Percentiles rank a stretch among this genome's conserved stretches.
phyloP scores from a whole-genome alignment of 2,329 filamentous ascomycete species.

The Neofusicoccum cordaticola region DNA sequence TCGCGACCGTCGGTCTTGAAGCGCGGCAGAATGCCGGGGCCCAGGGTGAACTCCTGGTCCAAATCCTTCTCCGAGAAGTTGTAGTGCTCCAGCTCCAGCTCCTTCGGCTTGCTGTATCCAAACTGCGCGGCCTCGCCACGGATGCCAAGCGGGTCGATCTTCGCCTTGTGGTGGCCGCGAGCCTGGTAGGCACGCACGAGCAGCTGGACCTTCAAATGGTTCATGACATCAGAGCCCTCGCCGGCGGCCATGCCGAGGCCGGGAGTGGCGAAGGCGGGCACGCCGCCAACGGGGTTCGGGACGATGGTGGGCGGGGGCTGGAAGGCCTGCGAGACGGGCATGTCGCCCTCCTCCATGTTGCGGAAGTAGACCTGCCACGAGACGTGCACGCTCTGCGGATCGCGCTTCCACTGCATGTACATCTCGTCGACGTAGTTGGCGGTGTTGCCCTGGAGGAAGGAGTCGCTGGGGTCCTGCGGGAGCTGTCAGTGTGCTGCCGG shows the following conservation, averaged over 20 bases:
- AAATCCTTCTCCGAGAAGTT: slow-evolving; percentile 93
- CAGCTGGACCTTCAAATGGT: slow-evolving; percentile 97
- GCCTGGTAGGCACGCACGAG: slow-evolving; percentile 97
- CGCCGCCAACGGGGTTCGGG: slow-evolving; percentile 73
- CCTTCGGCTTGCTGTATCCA: slow-evolving; percentile 83
- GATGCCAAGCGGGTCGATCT: slow-evolving; percentile 94
- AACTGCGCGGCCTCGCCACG: slow-evolving; percentile 80
- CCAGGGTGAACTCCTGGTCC: slow-evolving; percentile 85
- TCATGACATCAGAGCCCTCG: slow-evolving; percentile 79
- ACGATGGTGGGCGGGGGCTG: slow-evolving; percentile 91
- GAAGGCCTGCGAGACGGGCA: slow-evolving; percentile 97
- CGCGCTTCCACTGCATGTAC: slow-evolving; percentile 96
- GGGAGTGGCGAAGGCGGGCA: slow-evolving; percentile 67
- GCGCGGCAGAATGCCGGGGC: slow-evolving; percentile 89
- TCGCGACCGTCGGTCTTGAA: slow-evolving; percentile 85
- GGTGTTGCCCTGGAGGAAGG: slow-evolving; percentile 92
- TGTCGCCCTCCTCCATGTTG: slow-evolving; percentile 98
- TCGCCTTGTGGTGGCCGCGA: slow-evolving; percentile 95
- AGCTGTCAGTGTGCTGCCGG: slow-evolving; percentile 26
- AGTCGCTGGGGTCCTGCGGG: slow-evolving; percentile 78
- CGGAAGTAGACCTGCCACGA: slow-evolving; percentile 99
- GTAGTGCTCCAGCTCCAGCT: slow-evolving; percentile 90
- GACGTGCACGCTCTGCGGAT: slow-evolving; percentile 89
- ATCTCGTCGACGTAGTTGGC: slow-evolving; percentile 99
- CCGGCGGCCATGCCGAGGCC: slow-evolving; percentile 64